These are phyloP conservation scores for Colletotrichum shisoi DNA, from an alignment of 2,329 filamentous ascomycete species.

Conservation along the genomic window DNA sequence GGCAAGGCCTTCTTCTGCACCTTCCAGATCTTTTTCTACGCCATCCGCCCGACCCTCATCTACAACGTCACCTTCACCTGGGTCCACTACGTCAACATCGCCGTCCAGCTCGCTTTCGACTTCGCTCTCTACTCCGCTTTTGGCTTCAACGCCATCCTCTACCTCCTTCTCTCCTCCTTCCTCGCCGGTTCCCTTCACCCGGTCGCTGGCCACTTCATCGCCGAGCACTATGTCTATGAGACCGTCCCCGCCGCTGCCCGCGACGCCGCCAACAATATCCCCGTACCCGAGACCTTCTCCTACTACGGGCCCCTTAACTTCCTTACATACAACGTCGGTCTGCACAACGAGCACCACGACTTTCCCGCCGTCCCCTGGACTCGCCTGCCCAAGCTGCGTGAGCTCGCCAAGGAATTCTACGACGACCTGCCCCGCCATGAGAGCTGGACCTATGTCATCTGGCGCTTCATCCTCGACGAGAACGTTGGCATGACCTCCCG, in stretches of 20 bases:
- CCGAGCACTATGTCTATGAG: slow-evolving; percentile 90
- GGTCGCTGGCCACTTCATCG: slow-evolving; percentile 96
- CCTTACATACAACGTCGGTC: slow-evolving; percentile 94
- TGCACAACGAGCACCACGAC: slow-evolving; percentile 99
- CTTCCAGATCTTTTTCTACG: slow-evolving; percentile 99
- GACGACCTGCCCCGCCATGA: slow-evolving; percentile 82
- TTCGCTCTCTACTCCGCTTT: slow-evolving; percentile 67
- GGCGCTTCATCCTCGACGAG: slow-evolving; percentile 92
- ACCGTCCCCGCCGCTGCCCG: slow-evolving; percentile 64
- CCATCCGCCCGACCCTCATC: slow-evolving; percentile 91
- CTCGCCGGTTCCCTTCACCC: slow-evolving; percentile 93
- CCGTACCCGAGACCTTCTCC: slow-evolving; percentile 91
- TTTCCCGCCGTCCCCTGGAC: slow-evolving; percentile 98
- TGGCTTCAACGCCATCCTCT: slow-evolving; percentile 73
- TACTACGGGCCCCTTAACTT: slow-evolving; percentile 95
- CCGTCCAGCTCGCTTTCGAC: slow-evolving; percentile 81
- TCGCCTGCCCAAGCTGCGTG: slow-evolving; percentile 75
- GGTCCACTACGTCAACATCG: slow-evolving; percentile 84
- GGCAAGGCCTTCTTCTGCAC: slow-evolving; percentile 99
- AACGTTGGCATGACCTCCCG: slow-evolving; percentile 89
- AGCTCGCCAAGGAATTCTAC: slow-evolving; percentile 91
- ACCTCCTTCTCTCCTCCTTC: slow-evolving; percentile 89
- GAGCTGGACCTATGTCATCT: slow-evolving; percentile 93
- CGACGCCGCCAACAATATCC: slow-evolving; percentile 66
- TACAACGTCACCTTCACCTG: slow-evolving; percentile 87